phyloP scores from a whole-genome alignment of 2,329 filamentous ascomycete species.

The Pezicula radicicola region DNA sequence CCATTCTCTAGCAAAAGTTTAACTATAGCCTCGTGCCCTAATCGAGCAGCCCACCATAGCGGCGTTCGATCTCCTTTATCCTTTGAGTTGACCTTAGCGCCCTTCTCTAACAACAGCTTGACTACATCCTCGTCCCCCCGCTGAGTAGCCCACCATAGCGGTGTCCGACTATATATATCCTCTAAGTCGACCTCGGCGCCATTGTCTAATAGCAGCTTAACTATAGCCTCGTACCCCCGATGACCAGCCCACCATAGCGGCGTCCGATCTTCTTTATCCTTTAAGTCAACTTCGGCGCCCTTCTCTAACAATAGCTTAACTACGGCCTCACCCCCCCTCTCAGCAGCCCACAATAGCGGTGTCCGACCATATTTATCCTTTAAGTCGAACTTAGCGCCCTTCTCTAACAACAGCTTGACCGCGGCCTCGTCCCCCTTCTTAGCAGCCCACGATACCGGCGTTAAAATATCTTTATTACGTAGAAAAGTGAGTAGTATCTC shows the following conservation, averaged over 20 bases:
- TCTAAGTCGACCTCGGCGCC: neutral
- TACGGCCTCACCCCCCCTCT: neutral
- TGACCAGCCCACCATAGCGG: conserved; percentile 8
- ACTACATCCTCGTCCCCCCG: conserved; percentile 1
- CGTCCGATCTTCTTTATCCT: neutral
- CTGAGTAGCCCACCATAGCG: conserved; percentile 12
- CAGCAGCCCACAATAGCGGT: neutral
- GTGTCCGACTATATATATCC: conserved; percentile 1
- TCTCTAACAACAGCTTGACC: conserved; percentile 18
- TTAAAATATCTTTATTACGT: too few relatives aligned
- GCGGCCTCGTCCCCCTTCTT: conserved; percentile 20
- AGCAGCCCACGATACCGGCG: conserved; percentile 13
- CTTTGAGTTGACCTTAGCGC: neutral
- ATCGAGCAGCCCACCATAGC: conserved; percentile 2
- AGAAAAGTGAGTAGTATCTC: conserved; percentile 3
- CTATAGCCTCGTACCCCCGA: neutral
- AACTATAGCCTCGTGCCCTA: conserved; percentile 5
- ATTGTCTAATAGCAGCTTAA: conserved; percentile 4
- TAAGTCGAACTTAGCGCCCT: conserved; percentile 14
- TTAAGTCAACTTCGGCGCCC: neutral
- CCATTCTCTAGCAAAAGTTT: conserved; percentile 10
- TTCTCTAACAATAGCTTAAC: conserved; percentile 8
- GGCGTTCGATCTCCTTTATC: conserved; percentile 6
- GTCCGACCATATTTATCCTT: conserved; percentile 7
- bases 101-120: conserved; percentile 2